Base-by-base conservation (phyloP, 2,329 filamentous ascomycete genomes). In the Aureobasidium sp. region DNA sequence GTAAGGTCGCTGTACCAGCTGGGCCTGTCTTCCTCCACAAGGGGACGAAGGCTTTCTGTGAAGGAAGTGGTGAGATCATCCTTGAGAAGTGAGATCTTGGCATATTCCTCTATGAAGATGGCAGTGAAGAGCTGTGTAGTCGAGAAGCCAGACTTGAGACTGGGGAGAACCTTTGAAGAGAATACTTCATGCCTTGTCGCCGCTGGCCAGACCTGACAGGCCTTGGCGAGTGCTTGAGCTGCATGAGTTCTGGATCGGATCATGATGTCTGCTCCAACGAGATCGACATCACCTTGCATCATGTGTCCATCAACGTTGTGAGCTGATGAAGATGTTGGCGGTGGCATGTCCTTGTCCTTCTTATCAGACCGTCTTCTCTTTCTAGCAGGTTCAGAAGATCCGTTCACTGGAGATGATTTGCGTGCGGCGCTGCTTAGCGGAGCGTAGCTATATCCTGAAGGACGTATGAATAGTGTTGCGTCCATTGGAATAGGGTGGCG, bases 231-330 rank as follows among this genome's bases (percentile, higher is more conserved):
- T 2, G 94, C 94, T 70, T 84, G 86, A 24, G 93, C 90, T 13
- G 92, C 90, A 63, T 86, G 89, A n/a, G 95, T 87, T 67, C 93
- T 89, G 8, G 92, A 96, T 65, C 93, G 86, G 55, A 97, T 85
- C 74, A 99, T 84, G 7, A 87, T 87, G 64, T 99, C 94, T 69
- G 89, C 84, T 36, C 94, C 92, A 29, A 99, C 92, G 46, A 99
- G 81, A 71, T 99, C 95, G 51, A 97, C 87, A 70, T 99, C 95
- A 57, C 95, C 94, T 72, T 93, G 90, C 79, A 99, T 92, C 88
- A 99, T 97, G 68, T 96, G 92, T 10, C 92, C 94, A 73, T 99
- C 94, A 20, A 99, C 91, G 73, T 99, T 96, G 74, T 99, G 94
- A 1, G 88, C 84, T n/a, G 88, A 83, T 4, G 82, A 76, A 1